Percentiles rank a stretch among this genome's conserved stretches.
These are phyloP conservation scores for Candida adriatica DNA, from an alignment of 805 yeast species.

Conservation along the genomic window DNA sequence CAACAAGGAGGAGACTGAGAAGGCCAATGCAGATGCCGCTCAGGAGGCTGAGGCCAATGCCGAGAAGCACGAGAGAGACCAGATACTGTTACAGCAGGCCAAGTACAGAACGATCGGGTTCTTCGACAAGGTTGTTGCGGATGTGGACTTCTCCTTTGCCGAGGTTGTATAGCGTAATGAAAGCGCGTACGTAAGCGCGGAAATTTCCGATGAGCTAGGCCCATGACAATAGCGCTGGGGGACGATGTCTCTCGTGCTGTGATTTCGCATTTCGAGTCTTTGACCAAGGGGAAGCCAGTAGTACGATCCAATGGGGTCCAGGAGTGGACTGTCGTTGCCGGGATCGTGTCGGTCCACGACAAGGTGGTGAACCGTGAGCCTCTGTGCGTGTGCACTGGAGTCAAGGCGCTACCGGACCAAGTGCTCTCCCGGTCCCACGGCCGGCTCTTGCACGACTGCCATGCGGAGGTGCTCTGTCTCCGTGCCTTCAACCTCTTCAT, in stretches of 20 bases:
- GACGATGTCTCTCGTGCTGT: constrained; percentile 4
- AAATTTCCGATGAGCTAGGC: too few species aligned
- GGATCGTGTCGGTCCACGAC: constrained; percentile 43
- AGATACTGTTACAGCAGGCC: constrained; percentile 38
- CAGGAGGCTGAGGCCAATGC: constrained; percentile 34
- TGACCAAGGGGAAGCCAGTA: constrained; percentile 47
- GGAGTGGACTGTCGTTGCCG: constrained; percentile 86
- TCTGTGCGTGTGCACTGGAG: constrained; percentile 62
- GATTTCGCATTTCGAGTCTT: constrained; percentile 4
- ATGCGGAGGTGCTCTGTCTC: constrained; percentile 77
- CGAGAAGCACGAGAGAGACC: constrained; percentile 39
- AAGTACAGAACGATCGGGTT: constrained; percentile 54
- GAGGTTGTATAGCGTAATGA: too few species aligned
- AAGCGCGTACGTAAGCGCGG: too few species aligned
- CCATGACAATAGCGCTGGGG: too few species aligned
- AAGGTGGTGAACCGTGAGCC: constrained; percentile 5
- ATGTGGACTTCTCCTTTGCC: constrained; percentile 30
- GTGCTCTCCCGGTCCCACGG: constrained; percentile 45
- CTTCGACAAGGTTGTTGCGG: constrained; percentile 42
- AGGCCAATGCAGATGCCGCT: constrained; percentile 48
- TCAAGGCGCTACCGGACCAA: constrained; percentile 63
- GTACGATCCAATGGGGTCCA: constrained; percentile 52
- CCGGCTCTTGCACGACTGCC: constrained; percentile 71
- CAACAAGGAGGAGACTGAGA: constrained; percentile 50
- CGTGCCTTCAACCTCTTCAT: constrained; percentile 53